These are phyloP conservation scores for Boletus huronensis DNA, from an alignment of 768 basidiomycete species.

Conservation along the genomic window DNA sequence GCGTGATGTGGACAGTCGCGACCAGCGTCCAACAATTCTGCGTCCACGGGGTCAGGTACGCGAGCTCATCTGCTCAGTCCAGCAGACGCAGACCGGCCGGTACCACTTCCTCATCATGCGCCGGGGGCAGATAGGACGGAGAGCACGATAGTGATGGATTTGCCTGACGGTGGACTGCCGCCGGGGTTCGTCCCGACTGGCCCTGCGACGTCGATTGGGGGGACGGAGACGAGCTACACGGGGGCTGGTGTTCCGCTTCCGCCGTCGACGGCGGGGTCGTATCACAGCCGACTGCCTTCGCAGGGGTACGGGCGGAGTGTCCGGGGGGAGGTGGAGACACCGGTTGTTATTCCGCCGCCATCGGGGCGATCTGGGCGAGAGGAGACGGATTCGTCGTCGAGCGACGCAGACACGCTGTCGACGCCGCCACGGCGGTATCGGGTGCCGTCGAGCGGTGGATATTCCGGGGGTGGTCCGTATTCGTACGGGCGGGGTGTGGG, in stretches of 20 bases:
- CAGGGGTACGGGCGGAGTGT: constrained; percentile 5
- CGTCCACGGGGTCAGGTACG: constrained; percentile 20
- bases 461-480: constrained; percentile 19
- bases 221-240: constrained; percentile 20
- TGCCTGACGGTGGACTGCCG: constrained; percentile 31
- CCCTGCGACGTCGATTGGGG: constrained; percentile 12
- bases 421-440: constrained; percentile 30
- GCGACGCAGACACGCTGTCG: constrained; percentile 35
- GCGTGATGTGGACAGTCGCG: constrained; percentile 31
- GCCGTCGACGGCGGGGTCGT: constrained; percentile 26
- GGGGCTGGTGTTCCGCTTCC: constrained; percentile 32
- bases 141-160: constrained; percentile 21
- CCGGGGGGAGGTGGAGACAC: background rate
- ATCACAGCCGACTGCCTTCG: constrained; percentile 25
- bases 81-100: constrained; percentile 37
- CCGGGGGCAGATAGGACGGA: constrained; percentile 2
- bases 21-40: constrained; percentile 37
- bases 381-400: constrained; percentile 31
- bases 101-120: constrained; percentile 28
- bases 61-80: constrained; percentile 36
- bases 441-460: constrained; percentile 17
- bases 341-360: constrained; percentile 31
- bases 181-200: constrained; percentile 37
- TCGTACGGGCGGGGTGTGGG: constrained; percentile 14
- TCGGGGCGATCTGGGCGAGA: constrained; percentile 11